Conservation (phyloP, 441 rosid genomes). For the Rhodomyrtus psidioides region DNA sequence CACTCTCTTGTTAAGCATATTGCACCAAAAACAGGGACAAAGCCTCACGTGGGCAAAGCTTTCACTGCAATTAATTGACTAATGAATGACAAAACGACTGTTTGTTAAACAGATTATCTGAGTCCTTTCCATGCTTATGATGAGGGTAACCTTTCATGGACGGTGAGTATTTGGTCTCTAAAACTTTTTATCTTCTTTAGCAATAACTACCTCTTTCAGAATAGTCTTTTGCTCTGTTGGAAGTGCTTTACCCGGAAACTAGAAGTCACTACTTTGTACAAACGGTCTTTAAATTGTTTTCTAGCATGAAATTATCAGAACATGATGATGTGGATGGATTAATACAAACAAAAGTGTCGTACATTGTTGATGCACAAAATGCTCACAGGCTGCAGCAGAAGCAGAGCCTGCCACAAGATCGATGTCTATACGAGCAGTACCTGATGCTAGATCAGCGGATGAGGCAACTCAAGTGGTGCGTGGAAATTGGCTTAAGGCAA, state of each 20-base stretch:
- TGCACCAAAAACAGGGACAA: neutral
- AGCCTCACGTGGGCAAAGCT: neutral
- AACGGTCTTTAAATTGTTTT: neutral
- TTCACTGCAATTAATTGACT: neutral
- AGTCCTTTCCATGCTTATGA: slow-evolving; percentile 68
- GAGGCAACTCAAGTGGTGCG: slow-evolving; percentile 40
- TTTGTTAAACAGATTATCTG: slow-evolving; percentile 35
- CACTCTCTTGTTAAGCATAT: neutral
- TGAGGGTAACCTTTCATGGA: slow-evolving; percentile 67
- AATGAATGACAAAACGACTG: neutral
- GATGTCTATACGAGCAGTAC: slow-evolving; percentile 36
- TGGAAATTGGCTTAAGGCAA: slow-evolving; percentile 44
- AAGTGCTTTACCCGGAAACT: neutral
- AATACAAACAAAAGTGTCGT: neutral
- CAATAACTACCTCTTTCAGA: neutral
- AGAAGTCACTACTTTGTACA: neutral
- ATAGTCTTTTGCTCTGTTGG: neutral
- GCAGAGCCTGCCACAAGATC: slow-evolving; percentile 57
- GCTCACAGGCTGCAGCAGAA: slow-evolving; percentile 58
- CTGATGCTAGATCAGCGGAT: slow-evolving; percentile 32
- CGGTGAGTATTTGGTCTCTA: slow-evolving; percentile 23
- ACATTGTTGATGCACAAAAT: neutral
- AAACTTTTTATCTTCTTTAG: neutral
- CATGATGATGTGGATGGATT: neutral
- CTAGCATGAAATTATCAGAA: neutral